Percentiles rank a stretch among this genome's conserved stretches.
phyloP scores from a whole-genome alignment of 2,329 filamentous ascomycete species.

The Arthrobotrys sinensis region DNA sequence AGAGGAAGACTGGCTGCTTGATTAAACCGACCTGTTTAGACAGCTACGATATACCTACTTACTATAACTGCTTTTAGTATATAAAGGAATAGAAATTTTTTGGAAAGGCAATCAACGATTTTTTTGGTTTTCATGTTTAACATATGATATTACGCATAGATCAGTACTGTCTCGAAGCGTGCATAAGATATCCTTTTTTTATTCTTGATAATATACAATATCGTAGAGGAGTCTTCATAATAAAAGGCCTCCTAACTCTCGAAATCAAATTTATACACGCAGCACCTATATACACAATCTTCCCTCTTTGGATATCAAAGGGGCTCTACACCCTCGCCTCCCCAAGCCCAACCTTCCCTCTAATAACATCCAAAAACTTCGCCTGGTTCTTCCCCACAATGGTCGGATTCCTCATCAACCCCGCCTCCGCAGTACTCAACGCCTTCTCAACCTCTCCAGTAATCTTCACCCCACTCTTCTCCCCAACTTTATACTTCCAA shows the following conservation, averaged over 20 bases:
- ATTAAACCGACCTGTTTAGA: no score
- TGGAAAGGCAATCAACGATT: no score
- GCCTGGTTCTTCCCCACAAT: conserved; percentile 40
- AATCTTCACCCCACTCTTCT: conserved; percentile 8
- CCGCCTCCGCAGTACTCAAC: conserved; percentile 44
- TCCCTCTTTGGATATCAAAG: background rate
- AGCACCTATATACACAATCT: conserved; percentile 24
- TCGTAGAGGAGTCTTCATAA: background rate
- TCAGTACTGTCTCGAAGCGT: no score
- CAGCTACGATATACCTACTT: no score
- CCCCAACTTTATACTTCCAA: background rate
- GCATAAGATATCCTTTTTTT: no score
- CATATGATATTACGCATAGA: no score
- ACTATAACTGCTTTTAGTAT: no score
- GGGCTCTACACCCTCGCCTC: conserved; percentile 19
- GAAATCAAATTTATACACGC: conserved; percentile 28
- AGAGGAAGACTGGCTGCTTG: no score
- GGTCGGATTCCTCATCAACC: conserved; percentile 53
- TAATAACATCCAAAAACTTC: conserved; percentile 46
- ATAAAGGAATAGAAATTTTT: no score
- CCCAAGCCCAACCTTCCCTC: conserved; percentile 34
- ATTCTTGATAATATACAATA: conserved; percentile 11
- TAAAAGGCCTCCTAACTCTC: background rate
- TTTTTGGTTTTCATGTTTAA: no score
- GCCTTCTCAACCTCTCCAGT: conserved; percentile 11